These are phyloP conservation scores for Beverwykella pulmonaria DNA, from an alignment of 495 filamentous ascomycete species.

Conservation along the genomic window DNA sequence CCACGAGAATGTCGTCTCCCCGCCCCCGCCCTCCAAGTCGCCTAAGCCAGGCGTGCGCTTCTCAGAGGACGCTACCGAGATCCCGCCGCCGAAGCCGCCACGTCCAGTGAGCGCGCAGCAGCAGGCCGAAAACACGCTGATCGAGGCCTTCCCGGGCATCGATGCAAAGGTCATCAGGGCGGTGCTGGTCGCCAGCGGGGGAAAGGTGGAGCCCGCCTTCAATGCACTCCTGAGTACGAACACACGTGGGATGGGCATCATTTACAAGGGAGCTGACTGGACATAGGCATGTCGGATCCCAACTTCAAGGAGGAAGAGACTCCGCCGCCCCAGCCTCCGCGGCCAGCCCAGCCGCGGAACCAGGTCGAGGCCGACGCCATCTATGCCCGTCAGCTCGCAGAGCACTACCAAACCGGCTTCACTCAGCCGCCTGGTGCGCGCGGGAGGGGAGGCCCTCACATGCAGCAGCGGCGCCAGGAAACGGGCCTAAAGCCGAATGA, in stretches of 20 bases:
- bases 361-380: conserved; percentile 88
- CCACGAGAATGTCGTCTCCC: conserved; percentile 44
- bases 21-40: conserved; percentile 43
- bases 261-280: neutral
- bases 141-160: conserved; percentile 89
- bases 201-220: conserved; percentile 90
- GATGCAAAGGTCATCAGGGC: conserved; percentile 84
- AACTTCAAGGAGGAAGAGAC: conserved; percentile 68
- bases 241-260: conserved; percentile 7
- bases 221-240: conserved; percentile 82
- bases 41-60: conserved; percentile 48
- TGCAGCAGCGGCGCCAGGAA: conserved; percentile 31
- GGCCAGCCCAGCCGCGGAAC: conserved; percentile 53
- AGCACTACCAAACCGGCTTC: conserved; percentile 63
- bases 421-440: conserved; percentile 39
- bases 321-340: conserved; percentile 50
- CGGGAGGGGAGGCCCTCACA: conserved; percentile 31
- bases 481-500: conserved; percentile 45
- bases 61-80: conserved; percentile 50
- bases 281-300: conserved; percentile 87
- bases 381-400: conserved; percentile 90
- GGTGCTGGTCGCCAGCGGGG: conserved; percentile 81
- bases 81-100: conserved; percentile 81
- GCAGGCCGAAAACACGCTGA: conserved; percentile 83
- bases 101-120: conserved; percentile 78